Evolutionary conservation across 2,329 filamentous ascomycete genomes (phyloP).

Genomic region (Pseudogymnoascus sp.): DNA sequence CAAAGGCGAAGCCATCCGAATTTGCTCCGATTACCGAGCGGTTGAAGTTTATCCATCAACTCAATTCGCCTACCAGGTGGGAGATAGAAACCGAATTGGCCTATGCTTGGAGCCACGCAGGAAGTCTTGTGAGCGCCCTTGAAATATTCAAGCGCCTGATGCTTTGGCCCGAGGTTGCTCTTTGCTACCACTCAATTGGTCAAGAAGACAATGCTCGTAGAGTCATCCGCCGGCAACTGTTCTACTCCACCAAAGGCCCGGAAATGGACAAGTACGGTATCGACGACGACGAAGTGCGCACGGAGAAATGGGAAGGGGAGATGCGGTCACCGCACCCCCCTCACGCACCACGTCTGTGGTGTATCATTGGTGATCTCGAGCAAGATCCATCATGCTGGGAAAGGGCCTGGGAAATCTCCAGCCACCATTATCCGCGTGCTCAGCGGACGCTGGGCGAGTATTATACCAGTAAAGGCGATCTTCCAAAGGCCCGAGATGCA

Average conservation of each 20-base stretch:
- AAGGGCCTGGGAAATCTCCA: slow-evolving; percentile 80
- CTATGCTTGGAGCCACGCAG: slow-evolving; percentile 81
- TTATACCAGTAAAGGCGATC: slow-evolving; percentile 58
- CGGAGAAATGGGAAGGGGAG: slow-evolving; percentile 52
- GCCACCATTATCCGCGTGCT: slow-evolving; percentile 70
- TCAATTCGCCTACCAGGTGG: slow-evolving; percentile 82
- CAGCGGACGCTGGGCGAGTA: slow-evolving; percentile 79
- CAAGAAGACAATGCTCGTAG: slow-evolving; percentile 71
- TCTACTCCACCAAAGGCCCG: slow-evolving; percentile 47
- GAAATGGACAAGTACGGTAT: slow-evolving; percentile 33
- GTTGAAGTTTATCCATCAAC: slow-evolving; percentile 72
- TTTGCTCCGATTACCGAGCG: slow-evolving; percentile 69
- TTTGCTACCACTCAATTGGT: slow-evolving; percentile 54
- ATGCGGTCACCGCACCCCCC: slow-evolving; percentile 63
- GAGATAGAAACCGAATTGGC: slow-evolving; percentile 90
- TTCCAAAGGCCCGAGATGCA: slow-evolving; percentile 61
- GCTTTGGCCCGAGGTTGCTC: slow-evolving; percentile 88
- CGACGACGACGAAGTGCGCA: slow-evolving; percentile 44
- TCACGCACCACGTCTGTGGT: slow-evolving; percentile 81
- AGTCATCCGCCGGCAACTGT: slow-evolving; percentile 71
- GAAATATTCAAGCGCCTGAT: slow-evolving; percentile 92
- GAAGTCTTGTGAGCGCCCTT: slow-evolving; percentile 78
- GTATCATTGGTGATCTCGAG: slow-evolving; percentile 87
- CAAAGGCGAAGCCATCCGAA: slow-evolving; percentile 63
- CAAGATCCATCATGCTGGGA: slow-evolving; percentile 66